Evolutionary conservation across 2,329 filamentous ascomycete species (phyloP), one percentile per base, ranked within the genome.

Genomic region (Nemania sp.): DNA sequence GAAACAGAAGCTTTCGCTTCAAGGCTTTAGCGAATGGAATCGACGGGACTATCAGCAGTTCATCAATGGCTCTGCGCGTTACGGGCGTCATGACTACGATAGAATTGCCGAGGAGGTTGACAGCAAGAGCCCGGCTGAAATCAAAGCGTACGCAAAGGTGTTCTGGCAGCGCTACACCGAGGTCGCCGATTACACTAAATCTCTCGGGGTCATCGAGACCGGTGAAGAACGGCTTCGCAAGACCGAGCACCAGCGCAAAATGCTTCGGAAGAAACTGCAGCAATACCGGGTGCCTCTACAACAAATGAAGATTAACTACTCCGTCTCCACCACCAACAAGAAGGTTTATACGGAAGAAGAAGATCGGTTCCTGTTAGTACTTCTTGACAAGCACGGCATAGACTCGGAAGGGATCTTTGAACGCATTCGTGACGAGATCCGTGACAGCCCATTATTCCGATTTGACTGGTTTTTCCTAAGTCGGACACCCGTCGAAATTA

Each of bases 381-480:
- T 98, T 82, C 86, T 99, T 5, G 94, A 99, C 81, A 93, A 91
- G 79, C 92, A 94, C 74, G 96, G 97, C 6, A 90, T 99, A 41
- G 97, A 99, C 78, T 92, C 92, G 1, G 95, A 98, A 75, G 89
- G 89, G 38, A 87, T 99, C 70, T 97, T 96, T 79, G 96, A 99
- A 75, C 91, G 90, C 79, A 97, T 99, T 77, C 91, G 96, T n/a
- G 95, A 98, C 72, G 96, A 98, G 79, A 97, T 99, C 72, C 92
- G 94, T 38, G 94, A 98, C 72, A 95, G 92, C 64, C 94, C 96
- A 10, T 85, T 99, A 3, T 99, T 99, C 87, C 90, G 96, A 45
- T 99, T 99, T 76, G 96, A 99, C 79, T 99, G 97, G 97, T 99
- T 99, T 84, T 98, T 99, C 85, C 87, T 99, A 47, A 97, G 93